Conservation (phyloP, 495 filamentous ascomycete genomes). For the Pseudevernia furfuracea region DNA sequence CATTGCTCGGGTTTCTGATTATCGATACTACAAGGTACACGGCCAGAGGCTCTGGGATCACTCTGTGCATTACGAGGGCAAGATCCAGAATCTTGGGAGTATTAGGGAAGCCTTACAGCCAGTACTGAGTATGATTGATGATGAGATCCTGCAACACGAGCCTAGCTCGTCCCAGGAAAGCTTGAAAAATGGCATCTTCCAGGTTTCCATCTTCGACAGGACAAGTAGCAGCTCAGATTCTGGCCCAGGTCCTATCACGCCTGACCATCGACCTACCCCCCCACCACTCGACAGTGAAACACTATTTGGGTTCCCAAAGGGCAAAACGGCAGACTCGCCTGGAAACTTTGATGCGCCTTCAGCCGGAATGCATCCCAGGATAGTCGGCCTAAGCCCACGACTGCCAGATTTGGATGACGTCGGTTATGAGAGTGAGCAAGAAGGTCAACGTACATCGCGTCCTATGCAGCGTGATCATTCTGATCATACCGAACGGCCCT, state of each 20-base stretch:
- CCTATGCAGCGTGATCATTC: conserved; percentile 25
- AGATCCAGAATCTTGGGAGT: conserved; percentile 30
- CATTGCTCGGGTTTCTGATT: conserved; percentile 24
- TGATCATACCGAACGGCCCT: conserved; percentile 27
- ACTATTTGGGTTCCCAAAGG: conserved; percentile 20
- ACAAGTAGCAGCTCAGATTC: conserved; percentile 59
- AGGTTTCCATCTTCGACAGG: conserved; percentile 65
- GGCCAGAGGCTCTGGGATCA: conserved; percentile 32
- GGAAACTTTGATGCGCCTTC: conserved; percentile 16
- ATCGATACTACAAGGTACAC: conserved; percentile 38
- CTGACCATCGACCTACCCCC: conserved; percentile 23
- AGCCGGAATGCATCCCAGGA: conserved; percentile 27
- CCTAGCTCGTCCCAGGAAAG: conserved; percentile 44
- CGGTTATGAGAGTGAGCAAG: conserved; percentile 41
- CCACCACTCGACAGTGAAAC: conserved; percentile 21
- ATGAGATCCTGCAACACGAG: conserved; percentile 49
- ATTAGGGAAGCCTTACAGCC: conserved; percentile 42
- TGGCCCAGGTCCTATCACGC: conserved; percentile 31
- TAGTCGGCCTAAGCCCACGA: conserved; percentile 26
- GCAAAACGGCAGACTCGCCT: conserved; percentile 22
- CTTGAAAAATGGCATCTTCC: conserved; percentile 37
- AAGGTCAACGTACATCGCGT: conserved; percentile 31
- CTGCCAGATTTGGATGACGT: conserved; percentile 32
- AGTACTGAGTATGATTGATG: conserved; percentile 45
- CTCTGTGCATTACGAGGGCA: conserved; percentile 39